phyloP scores from a whole-genome alignment of 2,329 filamentous ascomycete species.

The Botryotinia convoluta region DNA sequence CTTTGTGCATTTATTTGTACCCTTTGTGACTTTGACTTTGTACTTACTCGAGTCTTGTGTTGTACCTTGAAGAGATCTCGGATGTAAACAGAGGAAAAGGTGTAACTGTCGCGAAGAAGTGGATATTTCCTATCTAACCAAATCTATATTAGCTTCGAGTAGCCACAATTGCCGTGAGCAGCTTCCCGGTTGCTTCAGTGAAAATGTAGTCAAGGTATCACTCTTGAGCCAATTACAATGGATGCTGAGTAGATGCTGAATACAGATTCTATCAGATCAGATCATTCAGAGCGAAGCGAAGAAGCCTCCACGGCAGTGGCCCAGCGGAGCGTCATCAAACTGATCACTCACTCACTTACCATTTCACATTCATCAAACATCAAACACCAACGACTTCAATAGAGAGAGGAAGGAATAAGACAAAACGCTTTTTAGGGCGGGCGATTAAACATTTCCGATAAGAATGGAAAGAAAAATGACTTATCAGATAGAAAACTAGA shows the following conservation, averaged over 20 bases:
- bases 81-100: neutral
- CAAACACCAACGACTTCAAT: neutral
- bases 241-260: too few relatives aligned
- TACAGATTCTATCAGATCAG: neutral
- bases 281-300: neutral
- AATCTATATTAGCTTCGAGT: neutral
- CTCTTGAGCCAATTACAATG: neutral
- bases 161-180: neutral
- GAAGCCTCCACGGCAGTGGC: slow-evolving; percentile 4
- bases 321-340: neutral
- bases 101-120: neutral
- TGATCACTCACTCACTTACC: neutral
- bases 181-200: neutral
- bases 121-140: neutral
- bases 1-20: neutral
- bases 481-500: neutral
- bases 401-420: neutral
- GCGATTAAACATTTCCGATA: neutral
- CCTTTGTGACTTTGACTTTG: neutral
- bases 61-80: neutral
- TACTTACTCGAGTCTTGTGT: neutral
- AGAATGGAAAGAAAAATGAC: neutral
- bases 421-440: neutral
- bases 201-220: neutral
- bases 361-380: neutral